Conservation (phyloP, 2,329 filamentous ascomycete species). For the Hypoxylon sp. region DNA sequence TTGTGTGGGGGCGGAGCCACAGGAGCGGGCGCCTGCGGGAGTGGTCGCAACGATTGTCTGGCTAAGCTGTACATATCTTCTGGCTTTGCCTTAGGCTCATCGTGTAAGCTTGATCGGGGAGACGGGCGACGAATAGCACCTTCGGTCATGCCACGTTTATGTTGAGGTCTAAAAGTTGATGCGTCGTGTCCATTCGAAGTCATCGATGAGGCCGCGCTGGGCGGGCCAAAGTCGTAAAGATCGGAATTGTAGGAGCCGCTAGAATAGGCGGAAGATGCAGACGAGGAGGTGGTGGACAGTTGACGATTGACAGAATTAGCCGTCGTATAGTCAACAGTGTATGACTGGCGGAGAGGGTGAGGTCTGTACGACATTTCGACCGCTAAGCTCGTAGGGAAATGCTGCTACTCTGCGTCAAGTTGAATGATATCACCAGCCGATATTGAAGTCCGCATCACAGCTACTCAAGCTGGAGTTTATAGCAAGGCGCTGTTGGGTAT, state of each 20-base stretch:
- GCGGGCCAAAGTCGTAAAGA: constrained; percentile 67
- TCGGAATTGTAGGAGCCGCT: constrained; percentile 60
- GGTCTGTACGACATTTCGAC: constrained; percentile 67
- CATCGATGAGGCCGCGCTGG: constrained; percentile 78
- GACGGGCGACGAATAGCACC: constrained; percentile 65
- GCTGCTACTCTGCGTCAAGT: constrained; percentile 44
- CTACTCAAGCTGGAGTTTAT: constrained; percentile 44
- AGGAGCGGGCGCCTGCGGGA: constrained; percentile 74
- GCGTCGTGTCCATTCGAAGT: constrained; percentile 71
- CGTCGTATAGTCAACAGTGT: constrained; percentile 56
- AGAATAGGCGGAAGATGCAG: constrained; percentile 77
- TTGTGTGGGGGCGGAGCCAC: constrained; percentile 51
- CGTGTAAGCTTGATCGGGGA: constrained; percentile 59
- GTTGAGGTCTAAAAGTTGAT: constrained; percentile 55
- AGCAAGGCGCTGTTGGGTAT: constrained; percentile 19
- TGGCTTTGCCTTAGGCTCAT: constrained; percentile 60
- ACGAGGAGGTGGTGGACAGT: constrained; percentile 76
- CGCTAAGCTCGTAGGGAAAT: constrained; percentile 38
- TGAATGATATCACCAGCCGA: constrained; percentile 40
- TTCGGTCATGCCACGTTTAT: constrained; percentile 83
- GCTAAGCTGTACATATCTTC: constrained; percentile 77
- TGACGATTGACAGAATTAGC: constrained; percentile 67
- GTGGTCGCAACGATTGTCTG: constrained; percentile 80
- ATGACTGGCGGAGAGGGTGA: constrained; percentile 67
- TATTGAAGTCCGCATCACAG: constrained; percentile 51